Evolutionary conservation across 352 stramenopile species (phyloP), one percentile per base, ranked within the genome.

Genomic region (Pythium sukuiense): DNA sequence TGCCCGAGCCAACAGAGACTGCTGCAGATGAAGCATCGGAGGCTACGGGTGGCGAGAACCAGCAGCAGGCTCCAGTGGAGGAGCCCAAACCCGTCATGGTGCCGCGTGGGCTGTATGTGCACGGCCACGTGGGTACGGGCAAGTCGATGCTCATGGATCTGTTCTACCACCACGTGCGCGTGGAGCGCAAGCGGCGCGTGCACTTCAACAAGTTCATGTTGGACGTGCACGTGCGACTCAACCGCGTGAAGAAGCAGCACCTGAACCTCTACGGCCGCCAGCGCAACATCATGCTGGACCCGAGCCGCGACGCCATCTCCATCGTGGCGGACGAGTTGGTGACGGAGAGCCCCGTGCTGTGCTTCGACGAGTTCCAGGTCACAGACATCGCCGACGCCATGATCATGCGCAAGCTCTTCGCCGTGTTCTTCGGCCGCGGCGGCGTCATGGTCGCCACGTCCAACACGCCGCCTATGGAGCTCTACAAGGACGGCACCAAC

Each of bases 181-280:
- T 85, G 27, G 52, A 78, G 41, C 88, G 80, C 67, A 98, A 98
- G 63, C 87, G 85, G 37, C 83, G 96, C 45, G 89, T 98, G 60
- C 97, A 99, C 73, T 99, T 99, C 70, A 97, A 99, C 77, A 86
- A 93, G 58, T 99, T 99, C 79, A 97, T 99, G 83, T 73, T 98
- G 30, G 89, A 99, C 20, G 90, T 99, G 16, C 97, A 99, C 69
- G 67, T 81, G 61, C 84, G 90, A 6, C 88, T 99, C 39, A 91
- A 98, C 68, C 39, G 70, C 32, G 74, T 97, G 35, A 98, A 98
- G 80, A 81, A 95, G 73, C 61, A 85, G 65, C 83, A 98, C 56
- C 70, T 98, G 55, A 64, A 79, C 59, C 60, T 49, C 11, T 87
- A 92, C 41, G 92, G 91, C 4, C 77, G 94, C 27, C 90, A 91